Conservation (phyloP, 2,329 filamentous ascomycete species). For the Trichoderma koningii region DNA sequence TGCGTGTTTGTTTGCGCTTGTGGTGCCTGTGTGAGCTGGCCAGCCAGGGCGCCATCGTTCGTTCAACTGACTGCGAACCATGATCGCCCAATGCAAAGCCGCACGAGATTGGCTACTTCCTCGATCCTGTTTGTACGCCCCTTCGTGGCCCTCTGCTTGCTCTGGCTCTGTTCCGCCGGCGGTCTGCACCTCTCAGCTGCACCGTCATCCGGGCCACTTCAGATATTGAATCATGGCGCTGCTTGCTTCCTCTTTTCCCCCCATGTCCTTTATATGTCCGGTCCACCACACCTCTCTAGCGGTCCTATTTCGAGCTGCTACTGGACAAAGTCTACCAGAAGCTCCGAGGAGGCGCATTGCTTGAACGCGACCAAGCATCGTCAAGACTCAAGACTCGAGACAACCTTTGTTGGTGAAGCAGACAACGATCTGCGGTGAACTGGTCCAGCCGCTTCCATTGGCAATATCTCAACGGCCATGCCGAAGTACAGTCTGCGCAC, state of each 20-base stretch:
- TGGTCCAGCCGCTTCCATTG: constrained; percentile 4
- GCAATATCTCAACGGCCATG: constrained; percentile 4
- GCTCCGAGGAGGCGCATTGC: constrained; percentile 5
- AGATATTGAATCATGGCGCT: constrained; percentile 27
- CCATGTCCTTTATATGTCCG: constrained; percentile 19
- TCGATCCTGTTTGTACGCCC: constrained; percentile 24
- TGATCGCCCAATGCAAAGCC: constrained; percentile 31
- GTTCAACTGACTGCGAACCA: constrained; percentile 33
- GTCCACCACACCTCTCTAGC: constrained; percentile 28
- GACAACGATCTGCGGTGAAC: constrained; percentile 25
- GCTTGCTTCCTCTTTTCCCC: constrained; percentile 13
- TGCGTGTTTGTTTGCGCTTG: not conserved
- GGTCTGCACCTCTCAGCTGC: constrained; percentile 28
- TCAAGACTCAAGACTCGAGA: not conserved
- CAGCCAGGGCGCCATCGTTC: constrained; percentile 32
- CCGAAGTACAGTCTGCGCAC: not conserved
- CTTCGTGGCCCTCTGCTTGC: constrained; percentile 19
- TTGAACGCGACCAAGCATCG: constrained; percentile 10
- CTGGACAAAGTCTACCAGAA: constrained; percentile 15
- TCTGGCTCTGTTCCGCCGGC: constrained; percentile 23
- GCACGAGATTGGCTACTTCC: constrained; percentile 11
- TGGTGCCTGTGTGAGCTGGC: constrained; percentile 21
- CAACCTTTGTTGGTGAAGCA: not conserved
- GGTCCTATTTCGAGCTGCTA: not conserved
- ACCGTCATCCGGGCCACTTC: constrained; percentile 27